These are phyloP conservation scores for Colletotrichum karsti DNA, from an alignment of 2,329 filamentous ascomycete species.

Conservation along the genomic window DNA sequence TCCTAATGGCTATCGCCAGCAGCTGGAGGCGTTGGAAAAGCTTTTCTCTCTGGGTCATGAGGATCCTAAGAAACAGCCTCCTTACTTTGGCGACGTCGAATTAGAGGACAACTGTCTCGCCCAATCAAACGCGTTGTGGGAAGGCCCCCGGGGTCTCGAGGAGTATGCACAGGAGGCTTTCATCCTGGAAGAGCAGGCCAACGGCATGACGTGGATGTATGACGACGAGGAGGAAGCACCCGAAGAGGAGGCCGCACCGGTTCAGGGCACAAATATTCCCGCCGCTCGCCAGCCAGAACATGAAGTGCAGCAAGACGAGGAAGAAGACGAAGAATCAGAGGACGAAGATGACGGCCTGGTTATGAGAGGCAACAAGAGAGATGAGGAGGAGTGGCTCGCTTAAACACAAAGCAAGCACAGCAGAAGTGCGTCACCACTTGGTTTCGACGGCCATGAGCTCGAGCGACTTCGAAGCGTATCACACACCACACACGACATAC, in stretches of 20 bases:
- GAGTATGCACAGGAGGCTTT: slow-evolving; percentile 97
- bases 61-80: slow-evolving; percentile 65
- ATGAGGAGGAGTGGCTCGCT: slow-evolving; percentile 69
- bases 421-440: not conserved
- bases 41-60: slow-evolving; percentile 62
- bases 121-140: slow-evolving; percentile 86
- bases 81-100: slow-evolving; percentile 67
- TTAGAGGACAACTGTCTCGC: slow-evolving; percentile 73
- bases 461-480: not conserved
- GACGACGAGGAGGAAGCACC: slow-evolving; percentile 51
- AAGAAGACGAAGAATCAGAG: slow-evolving; percentile 53
- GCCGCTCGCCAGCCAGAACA: slow-evolving; percentile 33
- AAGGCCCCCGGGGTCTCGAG: slow-evolving; percentile 88
- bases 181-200: slow-evolving; percentile 91
- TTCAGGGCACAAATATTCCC: slow-evolving; percentile 12
- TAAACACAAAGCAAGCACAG: slow-evolving; percentile 34
- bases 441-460: not conserved
- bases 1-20: slow-evolving; percentile 86
- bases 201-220: slow-evolving; percentile 93
- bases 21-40: slow-evolving; percentile 76
- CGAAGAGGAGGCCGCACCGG: slow-evolving; percentile 35
- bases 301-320: slow-evolving; percentile 46
- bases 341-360: slow-evolving; percentile 67
- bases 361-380: slow-evolving; percentile 64
- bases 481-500: slow-evolving; percentile 10